These are phyloP conservation scores for Colletotrichum gloeosporioides DNA, from an alignment of 2,329 filamentous ascomycete species.

Conservation along the genomic window DNA sequence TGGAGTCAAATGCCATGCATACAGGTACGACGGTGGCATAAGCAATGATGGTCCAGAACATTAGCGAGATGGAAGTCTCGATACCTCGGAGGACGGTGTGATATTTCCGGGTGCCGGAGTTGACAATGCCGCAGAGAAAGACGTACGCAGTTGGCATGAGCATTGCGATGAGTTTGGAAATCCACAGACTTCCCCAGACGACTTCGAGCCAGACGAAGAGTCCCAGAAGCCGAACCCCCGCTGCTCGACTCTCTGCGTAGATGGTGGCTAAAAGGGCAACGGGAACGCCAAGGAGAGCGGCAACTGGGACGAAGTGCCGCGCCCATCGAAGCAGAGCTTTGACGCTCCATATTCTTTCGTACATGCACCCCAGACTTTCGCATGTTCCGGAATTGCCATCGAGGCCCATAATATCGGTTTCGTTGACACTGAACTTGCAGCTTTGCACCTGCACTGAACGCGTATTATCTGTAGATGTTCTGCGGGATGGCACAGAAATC, in stretches of 20 bases:
- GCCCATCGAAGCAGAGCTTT: slow-evolving; percentile 1
- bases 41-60: slow-evolving; percentile 8
- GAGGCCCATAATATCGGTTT: not conserved
- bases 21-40: not conserved
- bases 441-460: not conserved
- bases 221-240: slow-evolving; percentile 1
- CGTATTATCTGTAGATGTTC: not conserved
- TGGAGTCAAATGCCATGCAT: not conserved
- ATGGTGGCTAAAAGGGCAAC: not conserved
- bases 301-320: slow-evolving; percentile 6
- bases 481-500: slow-evolving; percentile 23
- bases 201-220: slow-evolving; percentile 12
- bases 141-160: not conserved
- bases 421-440: slow-evolving; percentile 1
- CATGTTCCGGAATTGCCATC: not conserved
- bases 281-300: slow-evolving; percentile 1
- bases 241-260: not conserved
- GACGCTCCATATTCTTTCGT: slow-evolving; percentile 4
- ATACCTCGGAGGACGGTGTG: not conserved
- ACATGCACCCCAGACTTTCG: not conserved
- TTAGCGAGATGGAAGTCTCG: not conserved
- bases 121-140: slow-evolving; percentile 8
- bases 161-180: slow-evolving; percentile 7
- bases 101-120: slow-evolving; percentile 2
- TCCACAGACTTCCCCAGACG: not conserved